phyloP scores from a whole-genome alignment of 2,329 filamentous ascomycete genomes.

The Camillea tinctor region DNA sequence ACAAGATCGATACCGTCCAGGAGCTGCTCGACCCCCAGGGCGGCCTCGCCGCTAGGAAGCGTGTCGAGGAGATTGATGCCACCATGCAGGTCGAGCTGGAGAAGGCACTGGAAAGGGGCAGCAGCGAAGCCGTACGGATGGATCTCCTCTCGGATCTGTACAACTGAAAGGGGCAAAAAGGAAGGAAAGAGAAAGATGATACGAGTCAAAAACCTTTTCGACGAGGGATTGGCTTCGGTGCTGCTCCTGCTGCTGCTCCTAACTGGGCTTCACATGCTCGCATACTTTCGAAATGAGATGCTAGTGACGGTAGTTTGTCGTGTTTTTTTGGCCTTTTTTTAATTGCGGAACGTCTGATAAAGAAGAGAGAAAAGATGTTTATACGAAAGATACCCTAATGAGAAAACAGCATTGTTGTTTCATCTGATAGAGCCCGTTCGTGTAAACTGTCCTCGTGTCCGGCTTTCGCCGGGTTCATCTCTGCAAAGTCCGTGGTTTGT shows the following conservation, averaged over 20 bases:
- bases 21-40: constrained; percentile 19
- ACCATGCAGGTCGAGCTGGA: constrained; percentile 17
- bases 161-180: background rate
- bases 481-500: too few species aligned
- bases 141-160: constrained; percentile 13
- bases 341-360: background rate
- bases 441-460: background rate
- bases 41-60: constrained; percentile 16
- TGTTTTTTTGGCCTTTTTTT: background rate
- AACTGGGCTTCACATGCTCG: background rate
- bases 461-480: background rate
- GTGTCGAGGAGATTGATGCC: constrained; percentile 23
- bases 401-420: background rate
- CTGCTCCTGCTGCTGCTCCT: too few species aligned
- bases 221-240: too few species aligned
- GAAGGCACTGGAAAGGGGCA: constrained; percentile 15
- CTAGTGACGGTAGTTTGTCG: too few species aligned
- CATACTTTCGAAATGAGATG: background rate
- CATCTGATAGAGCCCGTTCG: background rate
- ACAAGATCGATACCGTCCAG: constrained; percentile 18
- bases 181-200: too few species aligned
- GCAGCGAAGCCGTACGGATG: constrained; percentile 13
- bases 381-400: constrained; percentile 2
- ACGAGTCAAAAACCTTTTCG: background rate
- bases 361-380: background rate